Conservation (phyloP, 805 yeast genomes). For the Kodamaea laetipori region DNA sequence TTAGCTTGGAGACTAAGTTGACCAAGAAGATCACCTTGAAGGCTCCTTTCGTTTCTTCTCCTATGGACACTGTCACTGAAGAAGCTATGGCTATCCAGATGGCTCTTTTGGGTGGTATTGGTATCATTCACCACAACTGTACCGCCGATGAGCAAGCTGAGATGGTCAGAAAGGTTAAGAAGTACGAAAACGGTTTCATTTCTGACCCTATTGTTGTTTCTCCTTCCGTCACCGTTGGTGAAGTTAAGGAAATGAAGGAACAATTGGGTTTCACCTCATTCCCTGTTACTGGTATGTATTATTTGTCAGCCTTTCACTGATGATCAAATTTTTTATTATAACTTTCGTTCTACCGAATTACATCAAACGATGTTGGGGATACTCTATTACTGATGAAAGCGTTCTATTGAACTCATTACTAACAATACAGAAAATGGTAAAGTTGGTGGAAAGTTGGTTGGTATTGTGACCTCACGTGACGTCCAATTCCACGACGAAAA, state of each 20-base stretch:
- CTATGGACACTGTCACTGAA: conserved; percentile 99
- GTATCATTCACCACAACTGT: conserved; percentile 98
- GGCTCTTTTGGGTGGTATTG: conserved; percentile 98
- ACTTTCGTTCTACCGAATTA: conserved; percentile 99
- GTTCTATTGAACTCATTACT: conserved; percentile 23
- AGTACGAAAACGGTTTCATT: conserved; percentile 96
- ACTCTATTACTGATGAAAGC: conserved; percentile 31
- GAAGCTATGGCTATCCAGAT: conserved; percentile 95
- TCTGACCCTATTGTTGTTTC: conserved; percentile 87
- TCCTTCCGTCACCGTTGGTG: conserved; percentile 76
- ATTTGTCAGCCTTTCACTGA: conserved; percentile 38
- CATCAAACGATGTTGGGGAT: conserved; percentile 98
- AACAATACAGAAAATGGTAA: conserved; percentile 72
- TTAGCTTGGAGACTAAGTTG: conserved; percentile 78
- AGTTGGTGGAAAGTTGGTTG: conserved; percentile 85
- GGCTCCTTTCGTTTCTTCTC: conserved; percentile 95
- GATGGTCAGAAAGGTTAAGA: conserved; percentile 96
- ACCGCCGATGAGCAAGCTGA: conserved; percentile 96
- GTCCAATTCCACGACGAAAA: conserved; percentile 88
- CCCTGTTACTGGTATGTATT: conserved; percentile 97
- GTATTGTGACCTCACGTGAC: conserved; percentile 96
- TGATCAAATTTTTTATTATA: conserved; percentile 57
- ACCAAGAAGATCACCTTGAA: conserved; percentile 90
- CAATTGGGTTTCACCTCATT: conserved; percentile 91
- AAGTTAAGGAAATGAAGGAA: conserved; percentile 70